Conservation (phyloP, 2,329 filamentous ascomycete genomes). For the Claviceps monticola region DNA sequence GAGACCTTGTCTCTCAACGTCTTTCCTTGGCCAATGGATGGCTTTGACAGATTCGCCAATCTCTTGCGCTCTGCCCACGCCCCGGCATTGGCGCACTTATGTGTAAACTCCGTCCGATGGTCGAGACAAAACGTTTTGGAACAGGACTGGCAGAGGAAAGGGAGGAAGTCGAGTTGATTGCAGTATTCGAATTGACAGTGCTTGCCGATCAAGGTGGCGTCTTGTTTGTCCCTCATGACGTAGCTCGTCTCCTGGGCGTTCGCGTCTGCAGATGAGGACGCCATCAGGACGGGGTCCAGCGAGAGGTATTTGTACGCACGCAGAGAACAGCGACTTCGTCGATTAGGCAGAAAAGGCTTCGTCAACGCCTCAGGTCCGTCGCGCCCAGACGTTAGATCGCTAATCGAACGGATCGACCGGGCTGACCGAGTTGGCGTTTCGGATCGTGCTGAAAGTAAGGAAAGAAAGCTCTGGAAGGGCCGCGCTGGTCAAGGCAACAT, state of each 20-base stretch:
- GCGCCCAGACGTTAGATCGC: not conserved
- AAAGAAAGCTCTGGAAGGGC: constrained; percentile 6
- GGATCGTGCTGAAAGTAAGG: not conserved
- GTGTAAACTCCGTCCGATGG: constrained; percentile 74
- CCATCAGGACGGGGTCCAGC: constrained; percentile 30
- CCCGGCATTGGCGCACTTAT: constrained; percentile 50
- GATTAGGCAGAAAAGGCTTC: constrained; percentile 5
- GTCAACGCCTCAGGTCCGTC: not conserved
- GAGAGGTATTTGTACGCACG: not conserved
- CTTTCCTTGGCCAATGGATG: constrained; percentile 39
- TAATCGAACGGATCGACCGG: not conserved
- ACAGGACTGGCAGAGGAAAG: constrained; percentile 88
- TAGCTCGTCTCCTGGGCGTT: constrained; percentile 40
- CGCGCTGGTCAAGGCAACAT: not conserved
- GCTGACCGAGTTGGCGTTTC: not conserved
- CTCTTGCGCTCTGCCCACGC: constrained; percentile 48
- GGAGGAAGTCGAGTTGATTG: constrained; percentile 89
- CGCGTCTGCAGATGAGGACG: constrained; percentile 30
- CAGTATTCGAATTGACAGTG: constrained; percentile 90
- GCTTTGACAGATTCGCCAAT: constrained; percentile 36
- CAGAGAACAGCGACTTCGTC: not conserved
- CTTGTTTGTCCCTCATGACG: constrained; percentile 57
- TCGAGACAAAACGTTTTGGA: constrained; percentile 78
- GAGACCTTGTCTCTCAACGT: constrained; percentile 39
- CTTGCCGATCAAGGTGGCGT: constrained; percentile 73